Evolutionary conservation across 192 early-diverging fungal genomes (phyloP), one percentile per base, ranked within the genome.

Genomic region (Spinellus fusiger): DNA sequence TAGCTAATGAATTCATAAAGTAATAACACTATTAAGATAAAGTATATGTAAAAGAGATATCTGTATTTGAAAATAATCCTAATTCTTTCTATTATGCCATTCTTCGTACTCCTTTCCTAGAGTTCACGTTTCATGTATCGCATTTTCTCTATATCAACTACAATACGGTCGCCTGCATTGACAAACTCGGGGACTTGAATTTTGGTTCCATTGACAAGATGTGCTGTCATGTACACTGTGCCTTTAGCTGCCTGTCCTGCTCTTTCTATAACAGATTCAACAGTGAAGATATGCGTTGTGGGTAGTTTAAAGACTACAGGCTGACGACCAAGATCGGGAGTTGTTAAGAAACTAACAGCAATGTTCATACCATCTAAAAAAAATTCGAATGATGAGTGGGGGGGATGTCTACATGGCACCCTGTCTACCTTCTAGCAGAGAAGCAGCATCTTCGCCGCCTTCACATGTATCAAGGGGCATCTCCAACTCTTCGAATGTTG

Each of bases 111-210:
- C n/a, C n/a, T n/a, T n/a, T n/a, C n/a, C n/a, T 59, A 59, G 20
- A 59, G 23, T 16, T 80, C 87, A 20, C 88, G 76, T 22, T 78
- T 75, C 13, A 89, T 59, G 49, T 93, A 93, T 27, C 73, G 77
- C 27, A 78, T 62, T 13, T 81, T 73, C 18, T 82, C 73, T 12
- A 90, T 68, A 71, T 93, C 86, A 25, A 94, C 82, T 1, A 87
- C 49, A 20, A 94, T 80, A 40, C 68, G 76, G 33, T 95, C 93
- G 26, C 90, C 91, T 12, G 74, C 70, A 62, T 87, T 83, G 26
- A 93, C 79, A 82, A 93, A 93, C 63, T 89, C 85, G 10, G 93
- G 93, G 7, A 95, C 88, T 65, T 74, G 74, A 15, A 95, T 77
- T 35, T 70, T 76, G 27, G 77, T 79, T 4, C 86, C 88, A 47